Base-by-base conservation (phyloP, 2,329 filamentous ascomycete genomes). In the Fusarium protoensiforme region DNA sequence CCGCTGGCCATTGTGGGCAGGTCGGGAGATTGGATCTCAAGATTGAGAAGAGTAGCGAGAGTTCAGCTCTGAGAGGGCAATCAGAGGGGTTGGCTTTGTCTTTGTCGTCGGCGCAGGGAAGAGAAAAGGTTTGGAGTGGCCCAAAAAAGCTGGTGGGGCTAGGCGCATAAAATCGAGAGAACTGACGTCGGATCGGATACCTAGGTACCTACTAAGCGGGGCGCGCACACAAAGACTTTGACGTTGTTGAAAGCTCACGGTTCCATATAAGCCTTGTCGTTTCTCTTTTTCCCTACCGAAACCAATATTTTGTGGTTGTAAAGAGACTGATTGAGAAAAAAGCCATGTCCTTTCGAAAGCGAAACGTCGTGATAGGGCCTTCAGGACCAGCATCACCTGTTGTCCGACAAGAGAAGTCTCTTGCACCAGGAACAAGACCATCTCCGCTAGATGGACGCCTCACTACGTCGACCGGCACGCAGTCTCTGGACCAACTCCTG, bases 391-490 rank as follows among this genome's bases (percentile, higher is more conserved):
- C 69, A 5, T 66, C 77, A 10, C 62, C 76, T 5, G 51, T 61
- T 56, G 58, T 68, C 9, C 75, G 79, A 43, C 79, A 78, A 57
- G 83, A 84, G 68, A 82, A 81, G 68, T 78, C 81, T 22, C 82
- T 85, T 41, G 77, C 83, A 3, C 81, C 83, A 0, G 89, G 88
- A 22, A 88, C 95, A 24, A 91, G 96, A 58, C 94, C 96, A 18
- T 99, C 96, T 14, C 94, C 95, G 54, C 85, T 97, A 35, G 95
- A 98, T 80, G 96, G 96, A 64, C 92, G 95, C 56, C 88, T 91
- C 39, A 97, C 94, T 9, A 98, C 93, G 3, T 99, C 96, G 0
- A 98, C 96, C 0, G 96, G 96, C 24, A 96, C 94, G 1, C 88
- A 91, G 5, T 97, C 95, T 20, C 85, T 99, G 43, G 96, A 99